Conservation (phyloP, 345 rosid genomes). For the Lepidium africanum region DNA sequence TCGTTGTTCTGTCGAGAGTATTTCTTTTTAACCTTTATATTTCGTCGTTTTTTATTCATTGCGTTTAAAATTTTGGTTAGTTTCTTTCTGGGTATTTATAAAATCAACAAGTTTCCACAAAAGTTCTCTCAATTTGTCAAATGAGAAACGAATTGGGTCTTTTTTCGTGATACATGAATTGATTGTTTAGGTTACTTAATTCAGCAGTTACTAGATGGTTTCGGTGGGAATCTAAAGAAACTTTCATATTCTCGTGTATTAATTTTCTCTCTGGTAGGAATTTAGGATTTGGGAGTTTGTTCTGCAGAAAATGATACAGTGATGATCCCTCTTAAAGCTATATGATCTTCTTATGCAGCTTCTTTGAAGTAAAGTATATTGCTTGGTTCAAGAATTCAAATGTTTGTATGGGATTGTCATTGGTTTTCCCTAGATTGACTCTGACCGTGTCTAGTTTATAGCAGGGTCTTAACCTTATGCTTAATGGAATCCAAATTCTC, state of each 20-base stretch:
- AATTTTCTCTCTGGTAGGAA: background rate
- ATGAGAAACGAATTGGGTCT: background rate
- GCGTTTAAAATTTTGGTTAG: background rate
- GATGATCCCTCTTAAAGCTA: background rate
- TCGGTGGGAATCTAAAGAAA: background rate
- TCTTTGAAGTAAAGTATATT: background rate
- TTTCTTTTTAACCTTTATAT: background rate
- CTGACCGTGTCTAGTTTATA: background rate
- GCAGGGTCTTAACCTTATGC: background rate
- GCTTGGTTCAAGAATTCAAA: background rate
- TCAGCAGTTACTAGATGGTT: background rate
- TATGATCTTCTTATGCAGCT: background rate
- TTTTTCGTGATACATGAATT: background rate
- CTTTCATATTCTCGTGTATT: background rate
- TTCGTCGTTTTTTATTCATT: background rate
- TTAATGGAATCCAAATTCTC: background rate
- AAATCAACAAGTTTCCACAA: background rate
- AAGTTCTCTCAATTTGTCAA: background rate
- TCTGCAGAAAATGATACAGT: background rate
- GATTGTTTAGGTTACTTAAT: background rate
- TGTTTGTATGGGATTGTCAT: background rate
- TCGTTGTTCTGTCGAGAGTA: conserved; percentile 71
- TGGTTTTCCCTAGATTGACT: background rate
- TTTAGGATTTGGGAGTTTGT: background rate
- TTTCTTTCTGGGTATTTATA: background rate